Evolutionary conservation across 306 rosid species (phyloP).

Genomic region (Vigna radiata): DNA sequence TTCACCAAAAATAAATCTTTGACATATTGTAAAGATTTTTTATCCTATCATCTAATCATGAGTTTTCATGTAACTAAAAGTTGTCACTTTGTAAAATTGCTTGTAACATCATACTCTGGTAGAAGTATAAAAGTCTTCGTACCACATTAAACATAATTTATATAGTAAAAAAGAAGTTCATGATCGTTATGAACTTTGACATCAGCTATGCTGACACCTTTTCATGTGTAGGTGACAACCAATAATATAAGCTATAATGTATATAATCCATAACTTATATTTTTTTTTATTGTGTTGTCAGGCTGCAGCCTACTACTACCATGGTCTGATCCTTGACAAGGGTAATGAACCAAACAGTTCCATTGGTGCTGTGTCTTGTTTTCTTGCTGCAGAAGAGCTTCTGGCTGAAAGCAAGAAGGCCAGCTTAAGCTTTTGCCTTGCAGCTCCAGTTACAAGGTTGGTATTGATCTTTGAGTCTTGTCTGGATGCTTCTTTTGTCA

Average conservation of each 20-base stretch:
- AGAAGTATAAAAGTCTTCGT: neutral
- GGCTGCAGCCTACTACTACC: constrained; percentile 98
- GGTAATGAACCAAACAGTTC: constrained; percentile 77
- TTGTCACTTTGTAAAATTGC: neutral
- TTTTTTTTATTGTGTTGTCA: constrained; percentile 38
- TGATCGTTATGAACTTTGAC: too few relatives aligned
- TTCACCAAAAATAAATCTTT: neutral
- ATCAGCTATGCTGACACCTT: too few relatives aligned
- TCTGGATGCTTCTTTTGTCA: neutral
- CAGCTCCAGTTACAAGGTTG: constrained; percentile 88
- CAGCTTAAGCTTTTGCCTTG: constrained; percentile 84
- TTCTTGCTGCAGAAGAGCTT: constrained; percentile 93
- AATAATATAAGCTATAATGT: neutral
- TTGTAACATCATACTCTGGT: neutral
- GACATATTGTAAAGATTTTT: neutral
- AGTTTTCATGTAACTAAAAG: neutral
- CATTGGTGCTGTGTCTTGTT: constrained; percentile 75
- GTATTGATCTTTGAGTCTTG: constrained; percentile 34
- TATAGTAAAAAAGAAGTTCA: neutral
- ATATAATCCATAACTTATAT: neutral
- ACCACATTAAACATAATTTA: neutral
- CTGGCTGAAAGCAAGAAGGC: constrained; percentile 84
- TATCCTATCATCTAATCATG: neutral
- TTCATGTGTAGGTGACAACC: too few relatives aligned
- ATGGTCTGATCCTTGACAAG: constrained; percentile 88